phyloP scores from a whole-genome alignment of 2,329 filamentous ascomycete genomes.

The Sordariomycetes sp. region DNA sequence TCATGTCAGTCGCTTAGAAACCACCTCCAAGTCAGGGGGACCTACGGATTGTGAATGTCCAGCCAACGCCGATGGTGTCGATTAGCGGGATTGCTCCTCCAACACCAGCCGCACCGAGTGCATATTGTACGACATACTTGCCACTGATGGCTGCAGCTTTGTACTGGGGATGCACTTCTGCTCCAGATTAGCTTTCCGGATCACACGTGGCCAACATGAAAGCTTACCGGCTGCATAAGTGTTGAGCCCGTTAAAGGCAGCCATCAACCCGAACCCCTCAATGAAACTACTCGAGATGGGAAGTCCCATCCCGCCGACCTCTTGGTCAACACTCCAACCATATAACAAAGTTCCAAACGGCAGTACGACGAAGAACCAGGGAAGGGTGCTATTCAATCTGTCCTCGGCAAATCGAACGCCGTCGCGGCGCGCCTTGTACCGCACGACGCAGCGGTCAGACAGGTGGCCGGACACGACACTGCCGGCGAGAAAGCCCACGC shows the following conservation, averaged over 20 bases:
- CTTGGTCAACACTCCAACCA: constrained; percentile 23
- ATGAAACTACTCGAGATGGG: constrained; percentile 13
- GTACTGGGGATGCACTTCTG: constrained; percentile 8
- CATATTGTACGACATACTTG: constrained; percentile 11
- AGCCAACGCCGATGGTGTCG: constrained; percentile 2
- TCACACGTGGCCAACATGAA: no score
- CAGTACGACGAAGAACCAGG: constrained; percentile 18
- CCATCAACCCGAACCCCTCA: constrained; percentile 11
- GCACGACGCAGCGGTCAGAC: constrained; percentile 28
- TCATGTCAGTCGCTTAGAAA: not conserved
- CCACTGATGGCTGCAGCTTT: constrained; percentile 10
- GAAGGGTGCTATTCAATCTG: constrained; percentile 18
- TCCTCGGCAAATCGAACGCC: constrained; percentile 19
- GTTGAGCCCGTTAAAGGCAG: constrained; percentile 27
- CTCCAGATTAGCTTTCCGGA: no score
- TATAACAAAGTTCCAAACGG: constrained; percentile 21
- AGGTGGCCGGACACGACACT: constrained; percentile 53
- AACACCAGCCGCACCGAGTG: constrained; percentile 6
- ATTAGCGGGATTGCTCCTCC: constrained; percentile 1
- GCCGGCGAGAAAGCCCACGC: constrained; percentile 55
- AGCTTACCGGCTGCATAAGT: constrained; percentile 27
- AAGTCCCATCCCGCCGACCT: constrained; percentile 21
- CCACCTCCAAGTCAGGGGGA: not conserved
- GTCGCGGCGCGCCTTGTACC: constrained; percentile 25
- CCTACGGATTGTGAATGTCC: constrained; percentile 3